Conservation (phyloP, 345 rosid species). For the Gossypium arboreum region DNA sequence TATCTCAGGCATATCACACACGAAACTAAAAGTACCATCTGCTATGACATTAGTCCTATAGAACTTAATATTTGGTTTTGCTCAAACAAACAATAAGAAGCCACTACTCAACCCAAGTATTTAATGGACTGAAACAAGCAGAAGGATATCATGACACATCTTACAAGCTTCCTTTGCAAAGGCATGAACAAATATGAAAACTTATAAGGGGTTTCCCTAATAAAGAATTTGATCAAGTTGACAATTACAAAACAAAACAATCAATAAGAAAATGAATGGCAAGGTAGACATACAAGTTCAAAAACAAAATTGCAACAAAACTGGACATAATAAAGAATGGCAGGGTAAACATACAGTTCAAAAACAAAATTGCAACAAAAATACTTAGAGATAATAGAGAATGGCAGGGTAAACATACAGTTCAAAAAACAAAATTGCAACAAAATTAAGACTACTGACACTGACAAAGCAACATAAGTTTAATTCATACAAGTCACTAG, state of each 20-base stretch:
- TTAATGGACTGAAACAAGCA: not conserved
- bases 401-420: not conserved
- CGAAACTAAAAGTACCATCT: not conserved
- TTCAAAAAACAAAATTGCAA: slow-evolving; percentile 5
- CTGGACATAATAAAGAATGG: not conserved
- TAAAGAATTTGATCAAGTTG: slow-evolving; percentile 6
- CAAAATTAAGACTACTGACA: not conserved
- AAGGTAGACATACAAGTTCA: not conserved
- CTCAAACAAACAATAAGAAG: not conserved
- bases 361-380: not conserved
- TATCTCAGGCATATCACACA: not conserved
- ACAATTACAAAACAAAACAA: not conserved
- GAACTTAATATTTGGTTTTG: not conserved
- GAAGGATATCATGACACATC: not conserved
- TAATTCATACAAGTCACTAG: not conserved
- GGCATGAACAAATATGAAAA: not conserved
- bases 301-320: not conserved
- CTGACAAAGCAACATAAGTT: not conserved
- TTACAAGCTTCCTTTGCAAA: not conserved
- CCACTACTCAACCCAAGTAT: not conserved
- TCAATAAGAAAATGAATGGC: not conserved
- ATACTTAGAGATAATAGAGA: not conserved
- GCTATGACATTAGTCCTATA: not conserved
- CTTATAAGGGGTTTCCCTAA: not conserved
- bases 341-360: not conserved